Evolutionary conservation across 1,284 basidiomycete genomes (phyloP).

Genomic region (Cryptococcus sp.): DNA sequence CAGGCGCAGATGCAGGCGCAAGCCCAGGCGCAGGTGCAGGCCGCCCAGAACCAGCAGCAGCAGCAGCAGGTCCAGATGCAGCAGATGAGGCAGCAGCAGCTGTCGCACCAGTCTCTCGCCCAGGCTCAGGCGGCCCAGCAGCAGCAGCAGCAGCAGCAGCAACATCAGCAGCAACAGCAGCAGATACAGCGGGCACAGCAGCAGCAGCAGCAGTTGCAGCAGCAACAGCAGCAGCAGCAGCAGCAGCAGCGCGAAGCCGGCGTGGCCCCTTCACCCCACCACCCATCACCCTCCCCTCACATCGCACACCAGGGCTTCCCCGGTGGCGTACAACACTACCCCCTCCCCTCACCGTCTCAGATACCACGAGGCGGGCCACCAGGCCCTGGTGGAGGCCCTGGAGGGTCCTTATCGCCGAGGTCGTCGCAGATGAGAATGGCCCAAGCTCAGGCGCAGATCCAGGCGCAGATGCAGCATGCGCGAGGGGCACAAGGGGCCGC

Average conservation of each 20-base stretch:
- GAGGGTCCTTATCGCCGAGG: background rate
- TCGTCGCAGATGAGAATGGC: background rate
- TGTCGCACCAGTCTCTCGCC: constrained; percentile 12
- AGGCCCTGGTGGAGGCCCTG: constrained; percentile 5
- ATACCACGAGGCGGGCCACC: constrained; percentile 17
- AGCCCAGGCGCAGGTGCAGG: constrained; percentile 14
- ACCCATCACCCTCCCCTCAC: constrained; percentile 42
- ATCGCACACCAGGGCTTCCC: constrained; percentile 40
- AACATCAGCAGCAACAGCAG: constrained; percentile 7
- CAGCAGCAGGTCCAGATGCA: constrained; percentile 19
- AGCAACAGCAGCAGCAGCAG: constrained; percentile 23
- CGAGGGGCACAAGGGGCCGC: background rate
- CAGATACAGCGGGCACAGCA: background rate
- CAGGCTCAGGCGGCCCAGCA: constrained; percentile 21
- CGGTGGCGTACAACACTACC: constrained; percentile 26
- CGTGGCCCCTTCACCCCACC: constrained; percentile 34
- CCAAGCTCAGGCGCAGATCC: background rate
- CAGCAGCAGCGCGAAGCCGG: constrained; percentile 19
- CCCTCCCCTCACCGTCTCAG: constrained; percentile 28
- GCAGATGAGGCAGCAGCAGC: constrained; percentile 23
- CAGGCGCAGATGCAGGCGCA: constrained; percentile 22
- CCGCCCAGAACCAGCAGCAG: constrained; percentile 8
- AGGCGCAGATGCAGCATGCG: background rate
- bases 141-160: constrained; percentile 20
- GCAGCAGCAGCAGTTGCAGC: constrained; percentile 12